These are phyloP conservation scores for Apiotrichum laibachii DNA, from an alignment of 1,284 basidiomycete genomes.

Conservation along the genomic window DNA sequence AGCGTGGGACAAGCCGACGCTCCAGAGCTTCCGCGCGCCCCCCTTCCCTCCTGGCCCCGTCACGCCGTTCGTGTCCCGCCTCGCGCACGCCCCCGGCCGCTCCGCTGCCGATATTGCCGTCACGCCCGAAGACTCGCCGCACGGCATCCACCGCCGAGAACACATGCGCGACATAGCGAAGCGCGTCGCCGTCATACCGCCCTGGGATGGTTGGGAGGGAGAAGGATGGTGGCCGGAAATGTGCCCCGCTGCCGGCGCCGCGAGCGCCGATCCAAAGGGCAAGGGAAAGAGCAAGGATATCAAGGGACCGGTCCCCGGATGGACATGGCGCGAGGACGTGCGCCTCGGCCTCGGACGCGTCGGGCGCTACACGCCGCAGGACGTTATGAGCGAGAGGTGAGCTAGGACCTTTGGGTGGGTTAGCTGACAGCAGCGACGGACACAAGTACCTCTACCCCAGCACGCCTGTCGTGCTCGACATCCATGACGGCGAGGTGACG, in stretches of 20 bases:
- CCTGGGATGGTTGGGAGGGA: conserved; percentile 46
- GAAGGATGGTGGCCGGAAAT: conserved; percentile 49
- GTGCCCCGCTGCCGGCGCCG: conserved; percentile 14
- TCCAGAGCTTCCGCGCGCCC: background rate
- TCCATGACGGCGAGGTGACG: conserved; percentile 21
- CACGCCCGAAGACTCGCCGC: background rate
- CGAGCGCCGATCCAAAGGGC: conserved; percentile 30
- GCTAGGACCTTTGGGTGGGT: background rate
- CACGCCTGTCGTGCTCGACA: conserved; percentile 9
- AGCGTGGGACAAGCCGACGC: background rate
- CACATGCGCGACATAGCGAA: conserved; percentile 8
- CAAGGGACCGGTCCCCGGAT: conserved; percentile 19
- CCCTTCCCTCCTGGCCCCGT: conserved; percentile 29
- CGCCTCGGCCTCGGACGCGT: conserved; percentile 35
- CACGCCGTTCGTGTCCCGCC: conserved; percentile 31
- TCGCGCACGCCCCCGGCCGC: conserved; percentile 17
- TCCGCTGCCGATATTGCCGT: conserved; percentile 1
- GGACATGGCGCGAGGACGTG: conserved; percentile 35
- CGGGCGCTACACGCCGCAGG: conserved; percentile 20
- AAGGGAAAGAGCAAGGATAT: conserved; percentile 15
- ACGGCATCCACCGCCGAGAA: conserved; percentile 2
- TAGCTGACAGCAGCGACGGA: conserved; percentile 27
- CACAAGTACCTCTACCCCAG: conserved; percentile 25
- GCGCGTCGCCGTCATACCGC: conserved; percentile 15
- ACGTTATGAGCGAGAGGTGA: conserved; percentile 3